Evolutionary conservation across 495 filamentous ascomycete species (phyloP), one percentile per base, ranked within the genome.

Genomic region (Cairneyella variabilis): DNA sequence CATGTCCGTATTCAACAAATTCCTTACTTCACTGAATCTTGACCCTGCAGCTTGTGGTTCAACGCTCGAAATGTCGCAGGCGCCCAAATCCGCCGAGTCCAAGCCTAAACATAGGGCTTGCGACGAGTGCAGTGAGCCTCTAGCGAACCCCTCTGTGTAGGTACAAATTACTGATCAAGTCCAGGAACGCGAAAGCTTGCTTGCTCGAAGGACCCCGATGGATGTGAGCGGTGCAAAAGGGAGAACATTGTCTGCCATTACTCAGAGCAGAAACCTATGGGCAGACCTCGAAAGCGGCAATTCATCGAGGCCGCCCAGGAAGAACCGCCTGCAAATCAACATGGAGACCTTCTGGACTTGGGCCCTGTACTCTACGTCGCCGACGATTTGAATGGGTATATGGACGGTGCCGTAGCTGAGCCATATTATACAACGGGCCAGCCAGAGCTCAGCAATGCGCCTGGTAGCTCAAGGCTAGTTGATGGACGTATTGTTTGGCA

Each of bases 181-280:
- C 44, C 55, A 84, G 81, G 80, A 63, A 65, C 65, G 12, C 70
- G 80, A 57, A 85, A 84, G 62, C 71, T 85, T 25, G 82, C 79
- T 36, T 85, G 81, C 62, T 77, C 77, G 14, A 82, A 82, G 43
- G 77, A 82, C 46, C 58, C 64, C 6, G 68, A 72, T 43, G 79
- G 79, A 41, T 85, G 82, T 62, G 61, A 68, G 3, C 76, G 81
- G 34, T 85, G 81, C 62, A 70, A 67, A 39, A 63, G 69, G 18
- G 80, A 85, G 54, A 66, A 71, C 52, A 71, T 80, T 43, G 38
- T 59, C 30, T 85, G 82, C 64, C 66, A 75, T 58, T 85, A 83
- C 61, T 83, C 81, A 4, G 62, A 71, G 17, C 78, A 80, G 61
- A 84, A 85, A 62, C 74, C 69, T 18, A 85, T 85, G 81, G 81